These are phyloP conservation scores for Zygoascus sp. DNA, from an alignment of 1,139 yeast species.

Conservation along the genomic window DNA sequence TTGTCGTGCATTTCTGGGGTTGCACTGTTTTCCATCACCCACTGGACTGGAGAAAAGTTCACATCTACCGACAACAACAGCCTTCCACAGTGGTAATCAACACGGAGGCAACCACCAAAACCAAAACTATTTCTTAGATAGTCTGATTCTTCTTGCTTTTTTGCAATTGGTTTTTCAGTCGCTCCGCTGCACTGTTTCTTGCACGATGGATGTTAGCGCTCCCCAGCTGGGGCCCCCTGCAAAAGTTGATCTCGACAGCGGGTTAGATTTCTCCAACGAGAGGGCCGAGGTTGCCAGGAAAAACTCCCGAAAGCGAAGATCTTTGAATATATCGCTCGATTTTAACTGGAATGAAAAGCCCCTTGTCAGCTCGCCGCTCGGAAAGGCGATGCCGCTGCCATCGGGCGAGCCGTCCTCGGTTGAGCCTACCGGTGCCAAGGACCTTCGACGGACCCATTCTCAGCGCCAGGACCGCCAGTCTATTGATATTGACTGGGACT, in stretches of 20 bases:
- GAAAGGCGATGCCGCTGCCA: too few species aligned
- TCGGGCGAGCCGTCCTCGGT: too few species aligned
- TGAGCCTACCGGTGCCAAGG: not conserved
- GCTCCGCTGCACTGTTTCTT: too few species aligned
- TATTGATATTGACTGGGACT: not conserved
- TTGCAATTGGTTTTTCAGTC: not conserved
- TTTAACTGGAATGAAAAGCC: conserved; percentile 12
- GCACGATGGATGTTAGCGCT: not conserved
- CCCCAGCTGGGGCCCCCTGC: not conserved
- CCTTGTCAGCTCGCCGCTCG: not conserved
- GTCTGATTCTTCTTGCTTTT: too few species aligned
- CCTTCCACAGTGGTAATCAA: too few species aligned
- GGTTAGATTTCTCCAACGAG: not conserved
- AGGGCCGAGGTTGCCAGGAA: not conserved
- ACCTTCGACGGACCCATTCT: conserved; percentile 1
- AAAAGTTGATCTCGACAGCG: conserved; percentile 2
- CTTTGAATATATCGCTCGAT: conserved; percentile 21
- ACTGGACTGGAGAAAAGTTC: too few species aligned
- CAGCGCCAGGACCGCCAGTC: not conserved
- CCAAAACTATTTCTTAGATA: too few species aligned
- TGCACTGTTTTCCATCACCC: too few species aligned
- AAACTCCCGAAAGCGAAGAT: conserved; percentile 23
- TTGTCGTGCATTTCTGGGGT: too few species aligned
- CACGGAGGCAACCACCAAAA: too few species aligned
- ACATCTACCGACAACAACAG: too few species aligned